Evolutionary conservation across 352 stramenopile species (phyloP).

Genomic region (Peronospora belbahrii): DNA sequence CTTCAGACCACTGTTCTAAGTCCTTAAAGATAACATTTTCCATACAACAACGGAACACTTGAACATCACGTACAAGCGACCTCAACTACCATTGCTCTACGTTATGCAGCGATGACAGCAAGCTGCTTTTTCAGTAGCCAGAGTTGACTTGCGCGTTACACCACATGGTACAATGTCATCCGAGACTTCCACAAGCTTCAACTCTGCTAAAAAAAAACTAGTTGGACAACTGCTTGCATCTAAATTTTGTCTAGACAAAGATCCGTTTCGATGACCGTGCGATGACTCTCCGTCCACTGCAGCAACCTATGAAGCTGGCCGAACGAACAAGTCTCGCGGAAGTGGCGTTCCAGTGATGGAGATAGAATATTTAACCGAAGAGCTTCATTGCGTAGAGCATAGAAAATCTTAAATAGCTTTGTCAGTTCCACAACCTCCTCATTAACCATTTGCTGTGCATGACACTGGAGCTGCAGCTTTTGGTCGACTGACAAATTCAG

Average conservation of each 20-base stretch:
- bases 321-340: slow-evolving; percentile 55
- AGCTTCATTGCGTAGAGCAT: slow-evolving; percentile 56
- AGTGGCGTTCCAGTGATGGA: slow-evolving; percentile 58
- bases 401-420: slow-evolving; percentile 78
- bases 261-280: slow-evolving; percentile 40
- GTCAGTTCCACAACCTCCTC: slow-evolving; percentile 52
- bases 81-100: background rate
- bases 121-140: background rate
- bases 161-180: slow-evolving; percentile 5
- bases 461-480: slow-evolving; percentile 53
- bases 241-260: slow-evolving; percentile 30
- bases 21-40: background rate
- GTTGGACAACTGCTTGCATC: slow-evolving; percentile 16
- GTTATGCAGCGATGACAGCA: background rate
- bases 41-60: too few species aligned
- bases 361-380: slow-evolving; percentile 57
- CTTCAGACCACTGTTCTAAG: background rate
- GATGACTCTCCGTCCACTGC: slow-evolving; percentile 72
- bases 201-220: slow-evolving; percentile 12
- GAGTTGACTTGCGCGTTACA: background rate
- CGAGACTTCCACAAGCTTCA: slow-evolving; percentile 2
- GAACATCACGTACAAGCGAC: too few species aligned
- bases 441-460: slow-evolving; percentile 54
- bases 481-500: slow-evolving; percentile 52
- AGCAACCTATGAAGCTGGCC: slow-evolving; percentile 69